Base-by-base conservation (phyloP, 306 rosid species). In the Pueraria montana region DNA sequence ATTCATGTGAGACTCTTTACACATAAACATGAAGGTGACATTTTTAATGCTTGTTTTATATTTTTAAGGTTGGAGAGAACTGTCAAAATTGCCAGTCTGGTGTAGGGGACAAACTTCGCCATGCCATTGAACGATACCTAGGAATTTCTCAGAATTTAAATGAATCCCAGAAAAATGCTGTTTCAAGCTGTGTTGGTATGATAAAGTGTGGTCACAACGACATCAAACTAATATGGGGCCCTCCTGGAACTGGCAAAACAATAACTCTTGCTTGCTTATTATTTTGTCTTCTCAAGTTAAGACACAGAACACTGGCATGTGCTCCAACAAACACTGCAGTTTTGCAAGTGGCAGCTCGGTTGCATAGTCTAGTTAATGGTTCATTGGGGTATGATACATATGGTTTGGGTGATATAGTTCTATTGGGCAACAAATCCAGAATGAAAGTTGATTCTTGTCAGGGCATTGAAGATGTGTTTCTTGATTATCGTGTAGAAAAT, bases 241-340 rank as follows among this genome's bases (percentile, higher is more conserved):
- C 92, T 23, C 96, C 94, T 0, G 91, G 91, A 1, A 90, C 94
- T 0, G 94, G 91, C 0, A 90, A 90, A 73, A 92, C 92, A 3
- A 92, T 87, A 83, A 92, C 92, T 0, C 84, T 88, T 13, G 87
- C 84, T 26, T 72, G 61, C 69, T 27, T 63, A 1, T 30, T 63
- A 8, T 30, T 13, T 63, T 30, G 16, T 30, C 11, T 63, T 1
- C 21, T 27, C 0, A 14, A 63, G 69, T 10, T 30, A 8, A 16
- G 13, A 14, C 40, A 27, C 21, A 63, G 69, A 63, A 27, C 69
- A 30, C 2, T 63, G 43, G 13, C 69, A 13, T 63, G 69, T 63
- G 69, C 69, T 63, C 42, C 69, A 63, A 63, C 69, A 0, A 63
- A 63, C 43, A 63, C 43, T 13, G 69, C 69, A 5, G 40, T 63